A percentile compares a stretch with the other conserved stretches of the same genome.
These are phyloP conservation scores for Phytophthora tentaculata DNA, from an alignment of 352 stramenopile species.

Conservation along the genomic window DNA sequence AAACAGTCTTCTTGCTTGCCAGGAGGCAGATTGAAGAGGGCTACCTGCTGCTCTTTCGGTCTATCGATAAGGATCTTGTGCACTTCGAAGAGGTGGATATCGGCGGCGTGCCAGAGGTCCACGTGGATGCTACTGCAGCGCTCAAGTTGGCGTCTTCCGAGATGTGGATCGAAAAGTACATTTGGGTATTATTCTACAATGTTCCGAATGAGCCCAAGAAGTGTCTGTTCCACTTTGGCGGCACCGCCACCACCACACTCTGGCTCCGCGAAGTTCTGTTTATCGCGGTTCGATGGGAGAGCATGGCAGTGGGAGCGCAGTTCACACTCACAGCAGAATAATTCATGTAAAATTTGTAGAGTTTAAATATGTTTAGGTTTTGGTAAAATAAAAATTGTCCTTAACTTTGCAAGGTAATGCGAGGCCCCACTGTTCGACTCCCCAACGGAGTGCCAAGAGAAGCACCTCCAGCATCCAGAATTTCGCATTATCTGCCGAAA, in stretches of 20 bases:
- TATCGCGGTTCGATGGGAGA: conserved; percentile 72
- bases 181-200: conserved; percentile 68
- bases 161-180: conserved; percentile 71
- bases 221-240: conserved; percentile 71
- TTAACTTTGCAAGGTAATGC: conserved; percentile 35
- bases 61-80: conserved; percentile 57
- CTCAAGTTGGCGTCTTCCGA: conserved; percentile 25
- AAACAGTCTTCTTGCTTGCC: conserved; percentile 71
- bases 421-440: conserved; percentile 29
- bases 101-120: conserved; percentile 15
- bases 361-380: too few relatives aligned
- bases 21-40: conserved; percentile 58
- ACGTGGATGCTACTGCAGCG: conserved; percentile 4
- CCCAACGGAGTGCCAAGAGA: conserved; percentile 41
- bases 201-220: conserved; percentile 17
- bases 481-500: conserved; percentile 36
- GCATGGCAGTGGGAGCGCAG: conserved; percentile 56
- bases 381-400: too few relatives aligned
- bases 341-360: too few relatives aligned
- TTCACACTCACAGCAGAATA: conserved; percentile 49
- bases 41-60: conserved; percentile 69
- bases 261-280: conserved; percentile 78
- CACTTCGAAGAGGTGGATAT: conserved; percentile 54
- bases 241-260: conserved; percentile 49
- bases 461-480: conserved; percentile 48